These are phyloP conservation scores for Chalciporus piperatoides DNA, from an alignment of 1,284 basidiomycete species.

Conservation along the genomic window DNA sequence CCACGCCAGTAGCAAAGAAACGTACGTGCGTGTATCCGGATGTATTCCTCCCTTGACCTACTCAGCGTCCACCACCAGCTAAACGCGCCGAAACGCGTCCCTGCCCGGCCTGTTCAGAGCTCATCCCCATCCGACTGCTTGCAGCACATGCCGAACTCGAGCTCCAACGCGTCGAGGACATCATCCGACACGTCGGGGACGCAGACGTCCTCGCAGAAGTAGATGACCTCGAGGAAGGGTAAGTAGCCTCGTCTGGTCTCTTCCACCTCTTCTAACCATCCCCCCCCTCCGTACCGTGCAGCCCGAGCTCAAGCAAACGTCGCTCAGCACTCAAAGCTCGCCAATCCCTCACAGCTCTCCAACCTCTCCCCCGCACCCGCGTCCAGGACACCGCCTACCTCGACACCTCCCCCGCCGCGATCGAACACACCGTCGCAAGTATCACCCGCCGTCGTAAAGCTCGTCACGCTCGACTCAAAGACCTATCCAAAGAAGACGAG, in stretches of 20 bases:
- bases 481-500: constrained; percentile 57
- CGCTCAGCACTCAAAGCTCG: constrained; percentile 65
- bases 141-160: constrained; percentile 61
- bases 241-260: constrained; percentile 7
- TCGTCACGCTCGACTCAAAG: constrained; percentile 58
- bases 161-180: constrained; percentile 59
- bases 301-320: constrained; percentile 43
- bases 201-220: constrained; percentile 40
- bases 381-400: constrained; percentile 19
- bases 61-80: constrained; percentile 46
- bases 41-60: constrained; percentile 50
- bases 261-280: constrained; percentile 11
- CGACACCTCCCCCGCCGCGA: constrained; percentile 38
- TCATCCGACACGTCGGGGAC: constrained; percentile 59
- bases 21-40: constrained; percentile 20
- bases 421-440: constrained; percentile 50
- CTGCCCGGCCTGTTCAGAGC: constrained; percentile 70
- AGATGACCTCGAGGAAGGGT: constrained; percentile 47
- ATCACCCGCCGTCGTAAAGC: constrained; percentile 64
- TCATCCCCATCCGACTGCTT: constrained; percentile 65
- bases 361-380: constrained; percentile 21
- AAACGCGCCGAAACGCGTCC: constrained; percentile 68
- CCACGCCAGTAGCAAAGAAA: constrained; percentile 23
- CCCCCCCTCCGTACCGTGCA: constrained; percentile 14
- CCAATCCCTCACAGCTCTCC: constrained; percentile 43